Evolutionary conservation across 805 yeast species (phyloP).

Genomic region (Yamadazyma sp.): DNA sequence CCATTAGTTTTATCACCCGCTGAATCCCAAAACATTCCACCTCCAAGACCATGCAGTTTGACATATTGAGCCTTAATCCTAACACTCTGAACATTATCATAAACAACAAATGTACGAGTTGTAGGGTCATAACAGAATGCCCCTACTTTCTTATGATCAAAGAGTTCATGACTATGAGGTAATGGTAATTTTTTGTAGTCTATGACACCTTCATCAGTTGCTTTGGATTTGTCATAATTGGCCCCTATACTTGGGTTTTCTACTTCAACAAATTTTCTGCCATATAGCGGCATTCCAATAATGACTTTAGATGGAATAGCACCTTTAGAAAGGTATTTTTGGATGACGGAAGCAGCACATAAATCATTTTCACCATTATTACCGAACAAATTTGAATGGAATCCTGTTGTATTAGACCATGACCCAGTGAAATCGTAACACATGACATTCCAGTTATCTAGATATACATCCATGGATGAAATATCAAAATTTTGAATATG

Average conservation of each 20-base stretch:
- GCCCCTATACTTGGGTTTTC: conserved; percentile 39
- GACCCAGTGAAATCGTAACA: conserved; percentile 83
- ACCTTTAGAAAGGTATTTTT: conserved; percentile 39
- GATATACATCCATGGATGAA: conserved; percentile 50
- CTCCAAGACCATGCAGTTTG: conserved; percentile 50
- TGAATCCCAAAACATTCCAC: conserved; percentile 96
- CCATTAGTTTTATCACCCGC: conserved; percentile 55
- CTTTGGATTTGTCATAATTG: conserved; percentile 26
- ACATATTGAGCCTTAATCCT: conserved; percentile 60
- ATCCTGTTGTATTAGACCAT: conserved; percentile 62
- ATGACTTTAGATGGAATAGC: conserved; percentile 52
- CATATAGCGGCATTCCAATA: conserved; percentile 88
- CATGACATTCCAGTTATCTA: conserved; percentile 84
- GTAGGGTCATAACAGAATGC: conserved; percentile 49
- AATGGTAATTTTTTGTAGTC: conserved; percentile 55
- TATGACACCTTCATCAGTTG: conserved; percentile 45
- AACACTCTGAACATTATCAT: conserved; percentile 61
- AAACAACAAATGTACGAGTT: conserved; percentile 45
- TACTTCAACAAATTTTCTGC: conserved; percentile 37
- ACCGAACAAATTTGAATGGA: conserved; percentile 66
- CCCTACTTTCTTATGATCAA: conserved; percentile 49
- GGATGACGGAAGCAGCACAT: conserved; percentile 49
- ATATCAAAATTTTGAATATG: conserved; percentile 45
- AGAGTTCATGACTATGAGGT: conserved; percentile 24
- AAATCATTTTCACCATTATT: conserved; percentile 36